Evolutionary conservation across 1,284 basidiomycete species (phyloP), one percentile per base, ranked within the genome.

Genomic region (Tilletia indica): DNA sequence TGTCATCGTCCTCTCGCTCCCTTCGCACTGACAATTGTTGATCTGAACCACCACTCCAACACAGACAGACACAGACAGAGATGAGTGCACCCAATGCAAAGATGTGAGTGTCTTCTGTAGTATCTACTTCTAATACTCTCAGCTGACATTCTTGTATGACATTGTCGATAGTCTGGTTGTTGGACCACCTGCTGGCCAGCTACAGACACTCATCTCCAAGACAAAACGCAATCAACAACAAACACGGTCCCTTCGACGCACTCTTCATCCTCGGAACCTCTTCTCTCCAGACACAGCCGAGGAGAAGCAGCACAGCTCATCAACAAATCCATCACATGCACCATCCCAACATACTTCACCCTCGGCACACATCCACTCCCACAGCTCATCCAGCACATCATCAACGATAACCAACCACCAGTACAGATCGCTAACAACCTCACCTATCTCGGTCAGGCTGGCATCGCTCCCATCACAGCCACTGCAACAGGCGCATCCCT

Each of bases 181-280:
- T 0, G 61, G 61, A 9, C 61, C 61, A 39, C 61, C 61, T 2
- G 31, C 61, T n/a, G 93, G 93, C 14, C 89, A 89, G 0, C 89
- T 97, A 77, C 85, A 86, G 54, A 88, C 90, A 16, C 86, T 97
- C 19, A 90, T 93, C 77, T 83, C 89, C 70, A 98, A 97, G 87
- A 88, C 97, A 76, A 90, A 90, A 89, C 69, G 87, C 90, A 25
- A 95, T 98, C 80, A 90, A 99, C 86, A 87, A 89, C 71, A 98
- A 97, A 85, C 92, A 98, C 85, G 95, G 95, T 70, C 93, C 93
- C 78, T 99, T 99, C 82, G 91, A 94, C 79, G 89, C 94, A 48
- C 89, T 92, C 21, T 88, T 99, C 61, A 91, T 94, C 77, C 87
- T 89, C 2, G 95, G 96, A 4, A 99, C 86, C 92, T 98, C 84